These are phyloP conservation scores for Nannochloropsis granulata DNA, from an alignment of 108 stramenopile genomes.

Conservation along the genomic window DNA sequence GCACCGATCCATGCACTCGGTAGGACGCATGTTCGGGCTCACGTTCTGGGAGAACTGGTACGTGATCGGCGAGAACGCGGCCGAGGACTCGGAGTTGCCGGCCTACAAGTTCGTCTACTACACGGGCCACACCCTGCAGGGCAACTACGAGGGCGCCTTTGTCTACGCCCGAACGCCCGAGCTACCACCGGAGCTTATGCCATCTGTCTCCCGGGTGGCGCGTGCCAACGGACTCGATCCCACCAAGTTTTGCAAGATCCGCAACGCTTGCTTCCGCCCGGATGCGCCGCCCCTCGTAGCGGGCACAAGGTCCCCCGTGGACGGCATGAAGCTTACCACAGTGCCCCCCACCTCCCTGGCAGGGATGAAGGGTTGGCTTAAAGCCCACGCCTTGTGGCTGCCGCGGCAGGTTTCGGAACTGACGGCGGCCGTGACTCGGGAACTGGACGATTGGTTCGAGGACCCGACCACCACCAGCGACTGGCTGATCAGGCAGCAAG, in stretches of 20 bases:
- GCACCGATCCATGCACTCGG: conserved; percentile 36
- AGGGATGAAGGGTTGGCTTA: neutral
- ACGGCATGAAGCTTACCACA: no score
- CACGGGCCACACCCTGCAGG: conserved; percentile 88
- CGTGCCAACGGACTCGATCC: conserved; percentile 73
- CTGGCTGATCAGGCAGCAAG: conserved; percentile 7
- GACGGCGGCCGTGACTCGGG: neutral
- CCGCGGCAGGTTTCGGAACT: neutral
- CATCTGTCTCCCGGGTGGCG: conserved; percentile 69
- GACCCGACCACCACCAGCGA: conserved; percentile 1
- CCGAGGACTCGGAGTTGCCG: conserved; percentile 44
- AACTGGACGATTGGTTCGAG: conserved; percentile 15
- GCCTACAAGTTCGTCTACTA: conserved; percentile 86
- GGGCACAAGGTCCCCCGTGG: neutral
- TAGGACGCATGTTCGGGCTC: conserved; percentile 83
- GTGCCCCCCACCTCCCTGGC: neutral
- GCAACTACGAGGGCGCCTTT: conserved; percentile 91
- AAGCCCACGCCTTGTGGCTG: neutral
- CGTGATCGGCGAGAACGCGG: conserved; percentile 64
- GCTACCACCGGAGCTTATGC: conserved; percentile 54
- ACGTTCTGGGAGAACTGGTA: conserved; percentile 97
- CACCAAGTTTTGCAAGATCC: conserved; percentile 71
- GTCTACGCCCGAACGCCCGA: conserved; percentile 69
- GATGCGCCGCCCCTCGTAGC: conserved; percentile 11
- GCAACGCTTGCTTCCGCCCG: conserved; percentile 58